A percentile compares a stretch with the other conserved stretches of the same genome.
Evolutionary conservation across 176 grass and related monocot species (phyloP).

Genomic region (sorghum (Sorghum bicolor)): Sorghum_bicolor_NCBIv3 NC_012879.2:55159001-55159500

Average conservation of each 20-base stretch:
- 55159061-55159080: background rate
- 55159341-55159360: background rate
- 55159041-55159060: background rate
- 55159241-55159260: background rate
- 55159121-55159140: background rate
- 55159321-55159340: conserved; percentile 4
- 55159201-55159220: background rate
- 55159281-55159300: background rate
- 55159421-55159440: background rate
- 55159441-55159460: background rate
- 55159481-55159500: no score
- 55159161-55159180: background rate
- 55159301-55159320: background rate
- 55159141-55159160: conserved; percentile 16
- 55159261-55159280: background rate
- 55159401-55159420: background rate
- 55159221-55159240: background rate
- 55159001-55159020: conserved; percentile 94
- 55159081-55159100: background rate
- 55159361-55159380: background rate
- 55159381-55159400: background rate
- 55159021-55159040: conserved; percentile 71
- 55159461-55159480: background rate
- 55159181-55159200: background rate
- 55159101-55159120: background rate